Base-by-base conservation (phyloP, 441 rosid genomes). In the Erysimum cheiri region DNA sequence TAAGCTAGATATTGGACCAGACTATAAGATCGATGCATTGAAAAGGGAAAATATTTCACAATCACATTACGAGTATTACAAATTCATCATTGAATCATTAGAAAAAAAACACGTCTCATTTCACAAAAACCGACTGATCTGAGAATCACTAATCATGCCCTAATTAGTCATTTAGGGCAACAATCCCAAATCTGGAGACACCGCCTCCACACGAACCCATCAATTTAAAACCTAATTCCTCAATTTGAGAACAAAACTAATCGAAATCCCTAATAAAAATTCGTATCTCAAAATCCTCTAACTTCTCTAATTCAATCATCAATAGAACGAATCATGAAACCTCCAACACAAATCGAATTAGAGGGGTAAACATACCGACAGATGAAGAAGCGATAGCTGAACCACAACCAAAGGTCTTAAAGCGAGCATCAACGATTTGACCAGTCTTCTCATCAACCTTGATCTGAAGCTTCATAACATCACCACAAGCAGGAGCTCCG, bases 341-440 rank as follows among this genome's bases (percentile, higher is more conserved):
- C 13, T 0, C 29, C 6, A 54, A 10, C 19, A 52, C 3, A 35
- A 33, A 64, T 29, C 14, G 14, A 14, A 4, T 3, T 6, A 58
- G 1, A 56, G 1, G 7, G 3, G 1, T 13, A 13, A 64, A 68
- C 86, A 4, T 64, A 93, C 98, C 98, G 0, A 93, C 96, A 37
- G 98, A 91, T 3, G 97, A 93, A 1, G 98, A 94, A 0, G 97
- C 97, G 62, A 94, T 91, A n/a, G 97, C 97, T 0, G 98, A 94
- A 0, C 97, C 98, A 66, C 97, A 94, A 6, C 98, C 98, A 59
- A 94, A 94, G 54, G 97, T 91, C 87, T 93, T 93, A 71, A 93
- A 93, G 31, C 98, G 79, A 60, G 98, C 98, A 71, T 93, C 97
- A 6, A 82, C 76, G 66, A 93, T 93, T 77, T 89, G 78, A 7